phyloP scores from a whole-genome alignment of 148 eudicot species.

The Silene uniflora region DNA sequence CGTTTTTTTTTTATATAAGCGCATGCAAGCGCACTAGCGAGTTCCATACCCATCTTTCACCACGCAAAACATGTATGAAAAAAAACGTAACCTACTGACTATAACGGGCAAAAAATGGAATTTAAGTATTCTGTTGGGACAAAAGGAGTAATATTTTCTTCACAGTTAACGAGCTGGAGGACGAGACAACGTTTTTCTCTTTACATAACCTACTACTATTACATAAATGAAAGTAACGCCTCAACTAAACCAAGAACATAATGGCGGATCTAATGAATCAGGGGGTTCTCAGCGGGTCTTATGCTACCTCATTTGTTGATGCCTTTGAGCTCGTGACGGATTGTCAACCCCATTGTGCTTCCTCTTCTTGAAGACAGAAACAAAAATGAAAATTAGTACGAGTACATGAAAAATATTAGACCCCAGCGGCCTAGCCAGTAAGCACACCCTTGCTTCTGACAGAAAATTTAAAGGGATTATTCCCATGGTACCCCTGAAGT shows the following conservation, averaged over 20 bases:
- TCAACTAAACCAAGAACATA: not conserved
- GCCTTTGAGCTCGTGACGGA: slow-evolving; percentile 1
- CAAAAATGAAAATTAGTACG: not conserved
- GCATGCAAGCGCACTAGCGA: too few relatives aligned
- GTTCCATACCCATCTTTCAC: too few relatives aligned
- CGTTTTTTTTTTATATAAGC: too few relatives aligned
- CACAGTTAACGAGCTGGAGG: not conserved
- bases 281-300: not conserved
- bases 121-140: not conserved
- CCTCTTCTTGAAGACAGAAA: not conserved
- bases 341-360: slow-evolving; percentile 5
- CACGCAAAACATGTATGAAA: too few relatives aligned
- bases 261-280: not conserved
- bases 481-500: too few relatives aligned
- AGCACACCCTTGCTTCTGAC: not conserved
- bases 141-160: not conserved
- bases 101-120: not conserved
- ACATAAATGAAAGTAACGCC: not conserved
- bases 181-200: not conserved
- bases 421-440: not conserved
- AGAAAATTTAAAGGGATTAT: too few relatives aligned
- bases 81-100: too few relatives aligned
- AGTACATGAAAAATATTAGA: not conserved
- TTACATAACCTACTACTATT: too few relatives aligned
- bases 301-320: slow-evolving; percentile 4